Evolutionary conservation across 106 monocot genomes (phyloP), one percentile per base, ranked within the genome.

Genomic region (Acanthochlamys bracteata): DNA sequence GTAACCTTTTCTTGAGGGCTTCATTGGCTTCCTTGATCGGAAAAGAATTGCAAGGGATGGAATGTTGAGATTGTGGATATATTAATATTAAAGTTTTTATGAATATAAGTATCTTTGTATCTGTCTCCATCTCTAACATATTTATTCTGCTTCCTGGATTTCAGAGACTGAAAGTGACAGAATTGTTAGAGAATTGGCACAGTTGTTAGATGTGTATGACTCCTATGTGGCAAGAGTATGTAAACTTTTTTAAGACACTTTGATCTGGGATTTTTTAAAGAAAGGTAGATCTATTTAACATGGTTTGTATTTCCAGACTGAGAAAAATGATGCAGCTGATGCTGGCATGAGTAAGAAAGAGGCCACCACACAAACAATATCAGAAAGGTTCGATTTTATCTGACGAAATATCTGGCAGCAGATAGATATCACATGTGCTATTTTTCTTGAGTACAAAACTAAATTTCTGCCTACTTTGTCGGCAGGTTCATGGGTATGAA

Each of bases 401-500:
- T n/a, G n/a, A n/a, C n/a, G n/a, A n/a, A n/a, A n/a, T n/a, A n/a
- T n/a, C n/a, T n/a, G n/a, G n/a, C n/a, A n/a, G n/a, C n/a, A n/a
- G n/a, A n/a, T n/a, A n/a, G n/a, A n/a, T n/a, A n/a, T n/a, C n/a
- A n/a, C n/a, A n/a, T n/a, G n/a, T 67, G 58, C 19, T 77, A 27
- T 7, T 16, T 19, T 20, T 42, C 33, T 33, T 33, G 4, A 33
- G 6, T 33, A 33, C 33, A 33, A 33, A 33, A 33, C 33, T 6
- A 33, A n/a, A 33, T 6, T 33, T 33, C 33, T 33, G 49, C 10
- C 23, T 59, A 42, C 27, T 68, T 57, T 23, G 17, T 59, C 17
- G 49, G 73, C 74, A 91, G 96, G 69, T 91, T 88, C 69, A 85
- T 88, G 90, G 96, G 90, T 49, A 42, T 96, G 60, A 82, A 65